Conservation (phyloP, 345 rosid species). For the Erysimum cheiranthoides region DNA sequence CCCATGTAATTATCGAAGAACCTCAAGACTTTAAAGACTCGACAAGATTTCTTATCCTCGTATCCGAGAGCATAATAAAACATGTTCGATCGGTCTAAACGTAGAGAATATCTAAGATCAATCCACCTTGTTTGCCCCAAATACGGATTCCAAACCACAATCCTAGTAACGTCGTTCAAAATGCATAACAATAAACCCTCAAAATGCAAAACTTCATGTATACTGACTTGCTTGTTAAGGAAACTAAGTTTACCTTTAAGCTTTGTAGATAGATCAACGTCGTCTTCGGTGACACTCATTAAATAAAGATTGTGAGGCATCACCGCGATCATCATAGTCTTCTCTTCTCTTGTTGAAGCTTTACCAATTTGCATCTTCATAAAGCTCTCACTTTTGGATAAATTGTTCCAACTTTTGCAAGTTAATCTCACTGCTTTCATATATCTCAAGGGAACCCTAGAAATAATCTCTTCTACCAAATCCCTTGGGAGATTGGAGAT, state of each 20-base stretch:
- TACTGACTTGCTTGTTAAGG: background rate
- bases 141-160: constrained; percentile 1
- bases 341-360: background rate
- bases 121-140: background rate
- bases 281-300: background rate
- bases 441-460: background rate
- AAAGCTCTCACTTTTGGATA: background rate
- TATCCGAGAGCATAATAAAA: background rate
- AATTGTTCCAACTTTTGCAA: background rate
- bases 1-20: background rate
- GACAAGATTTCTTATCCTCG: background rate
- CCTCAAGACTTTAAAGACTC: background rate
- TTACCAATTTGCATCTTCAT: background rate
- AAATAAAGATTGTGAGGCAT: background rate
- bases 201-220: background rate
- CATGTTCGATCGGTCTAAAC: accelerated
- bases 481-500: background rate
- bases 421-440: background rate
- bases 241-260: background rate
- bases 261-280: background rate
- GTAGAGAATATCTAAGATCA: background rate
- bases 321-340: background rate
- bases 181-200: constrained; percentile 3
- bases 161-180: background rate
- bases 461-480: background rate